Evolutionary conservation across 2,329 filamentous ascomycete species (phyloP).

Genomic region (Claviceps africana): DNA sequence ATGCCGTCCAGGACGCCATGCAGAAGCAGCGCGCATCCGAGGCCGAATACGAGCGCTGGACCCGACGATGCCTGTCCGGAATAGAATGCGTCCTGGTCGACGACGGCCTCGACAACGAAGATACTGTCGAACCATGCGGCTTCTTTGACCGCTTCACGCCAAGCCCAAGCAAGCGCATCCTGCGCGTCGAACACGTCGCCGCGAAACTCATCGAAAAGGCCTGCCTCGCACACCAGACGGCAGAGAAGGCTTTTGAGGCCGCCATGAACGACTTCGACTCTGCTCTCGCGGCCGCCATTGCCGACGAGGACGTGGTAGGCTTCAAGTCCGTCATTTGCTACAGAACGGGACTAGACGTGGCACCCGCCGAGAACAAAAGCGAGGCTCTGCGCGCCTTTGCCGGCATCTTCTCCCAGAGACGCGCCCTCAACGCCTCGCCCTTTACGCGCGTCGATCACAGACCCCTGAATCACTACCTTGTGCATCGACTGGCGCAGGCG

Average conservation of each 20-base stretch:
- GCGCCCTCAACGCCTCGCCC: conserved; percentile 8
- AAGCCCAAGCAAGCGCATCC: conserved; percentile 55
- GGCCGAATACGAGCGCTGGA: conserved; percentile 39
- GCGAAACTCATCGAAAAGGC: conserved; percentile 42
- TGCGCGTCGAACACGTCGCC: conserved; percentile 63
- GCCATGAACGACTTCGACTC: conserved; percentile 24
- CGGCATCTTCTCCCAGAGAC: conserved; percentile 18
- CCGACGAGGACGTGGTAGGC: conserved; percentile 54
- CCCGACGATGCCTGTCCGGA: conserved; percentile 51
- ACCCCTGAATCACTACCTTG: conserved; percentile 54
- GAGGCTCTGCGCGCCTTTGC: conserved; percentile 25
- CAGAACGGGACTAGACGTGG: conserved; percentile 55
- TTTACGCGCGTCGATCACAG: conserved; percentile 46
- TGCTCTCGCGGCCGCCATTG: conserved; percentile 40
- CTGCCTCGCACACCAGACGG: conserved; percentile 18
- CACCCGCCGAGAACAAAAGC: conserved; percentile 27
- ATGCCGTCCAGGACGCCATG: conserved; percentile 31
- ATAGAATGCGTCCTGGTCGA: conserved; percentile 67
- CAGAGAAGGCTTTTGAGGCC: conserved; percentile 15
- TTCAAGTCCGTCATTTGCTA: conserved; percentile 83
- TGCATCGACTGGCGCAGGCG: conserved; percentile 47
- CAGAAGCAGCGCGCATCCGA: conserved; percentile 24
- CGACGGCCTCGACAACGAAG: conserved; percentile 49
- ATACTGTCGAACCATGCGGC: conserved; percentile 41
- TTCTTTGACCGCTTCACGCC: conserved; percentile 55